Evolutionary conservation across 345 rosid genomes (phyloP).

Genomic region (Syzygium grande): DNA sequence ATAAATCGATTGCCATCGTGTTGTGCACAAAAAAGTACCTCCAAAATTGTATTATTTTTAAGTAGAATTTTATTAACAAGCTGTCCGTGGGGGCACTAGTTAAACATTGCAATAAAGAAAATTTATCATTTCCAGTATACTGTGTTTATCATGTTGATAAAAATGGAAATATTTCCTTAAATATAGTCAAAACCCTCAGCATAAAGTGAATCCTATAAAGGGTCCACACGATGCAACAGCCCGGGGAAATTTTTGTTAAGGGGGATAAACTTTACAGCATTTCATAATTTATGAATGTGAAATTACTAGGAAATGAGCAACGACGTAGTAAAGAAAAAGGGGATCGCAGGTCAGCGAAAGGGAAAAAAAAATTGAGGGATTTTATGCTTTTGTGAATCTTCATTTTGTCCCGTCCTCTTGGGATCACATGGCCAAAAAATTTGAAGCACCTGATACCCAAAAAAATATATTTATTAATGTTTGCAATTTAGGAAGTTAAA

Average conservation of each 20-base stretch:
- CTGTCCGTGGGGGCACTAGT: background rate
- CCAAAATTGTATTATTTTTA: background rate
- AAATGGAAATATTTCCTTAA: background rate
- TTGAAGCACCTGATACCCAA: background rate
- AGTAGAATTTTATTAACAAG: background rate
- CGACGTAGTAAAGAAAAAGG: background rate
- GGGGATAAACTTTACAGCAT: too few species aligned
- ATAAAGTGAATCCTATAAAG: background rate
- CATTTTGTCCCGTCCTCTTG: background rate
- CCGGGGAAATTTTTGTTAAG: background rate
- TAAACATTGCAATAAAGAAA: background rate
- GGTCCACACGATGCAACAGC: background rate
- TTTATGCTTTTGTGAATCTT: background rate
- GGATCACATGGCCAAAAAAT: background rate
- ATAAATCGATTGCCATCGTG: background rate
- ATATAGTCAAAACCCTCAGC: background rate
- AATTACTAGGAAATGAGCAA: background rate
- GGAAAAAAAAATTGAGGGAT: background rate
- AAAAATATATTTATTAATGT: too few species aligned
- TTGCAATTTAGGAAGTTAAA: background rate
- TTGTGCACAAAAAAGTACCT: background rate
- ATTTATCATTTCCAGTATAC: background rate
- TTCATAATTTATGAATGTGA: background rate
- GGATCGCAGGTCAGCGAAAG: background rate
- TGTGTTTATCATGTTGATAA: background rate